phyloP scores from a whole-genome alignment of 352 stramenopile genomes.

The Labyrinthula sp. region DNA sequence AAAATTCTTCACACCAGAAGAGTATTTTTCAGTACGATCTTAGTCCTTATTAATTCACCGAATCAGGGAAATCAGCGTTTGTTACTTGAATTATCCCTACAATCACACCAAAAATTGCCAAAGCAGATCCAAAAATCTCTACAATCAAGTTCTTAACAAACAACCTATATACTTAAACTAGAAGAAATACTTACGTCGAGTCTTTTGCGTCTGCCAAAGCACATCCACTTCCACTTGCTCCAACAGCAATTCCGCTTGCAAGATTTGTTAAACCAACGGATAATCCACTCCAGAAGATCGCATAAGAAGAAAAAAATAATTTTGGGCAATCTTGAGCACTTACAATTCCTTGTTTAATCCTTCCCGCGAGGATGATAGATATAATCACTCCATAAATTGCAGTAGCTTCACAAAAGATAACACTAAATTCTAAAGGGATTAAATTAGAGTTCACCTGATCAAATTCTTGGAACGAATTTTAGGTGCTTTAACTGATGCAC shows the following conservation, averaged over 20 bases:
- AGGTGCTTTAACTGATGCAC: constrained; percentile 88
- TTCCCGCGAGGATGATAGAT: constrained; percentile 94
- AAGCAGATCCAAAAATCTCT: constrained; percentile 96
- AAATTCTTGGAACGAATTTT: constrained; percentile 97
- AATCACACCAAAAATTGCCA: constrained; percentile 96
- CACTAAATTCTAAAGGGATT: constrained; percentile 48
- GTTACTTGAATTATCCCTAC: constrained; percentile 96
- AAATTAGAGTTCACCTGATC: constrained; percentile 44
- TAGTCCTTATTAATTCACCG: constrained; percentile 72
- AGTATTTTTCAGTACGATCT: constrained; percentile 33
- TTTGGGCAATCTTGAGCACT: constrained; percentile 23
- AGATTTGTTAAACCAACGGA: constrained; percentile 96
- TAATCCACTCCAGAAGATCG: constrained; percentile 83
- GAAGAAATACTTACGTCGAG: no score
- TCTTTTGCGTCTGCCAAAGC: constrained; percentile 95
- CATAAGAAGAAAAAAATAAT: constrained; percentile 83
- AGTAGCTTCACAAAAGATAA: constrained; percentile 99
- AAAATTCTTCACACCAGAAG: constrained; percentile 12
- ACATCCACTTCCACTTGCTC: constrained; percentile 86
- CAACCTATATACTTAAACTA: no score
- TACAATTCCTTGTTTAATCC: constrained; percentile 50
- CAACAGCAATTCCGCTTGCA: constrained; percentile 76
- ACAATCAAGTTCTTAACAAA: constrained; percentile 98
- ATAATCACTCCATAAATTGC: constrained; percentile 99
- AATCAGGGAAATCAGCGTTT: constrained; percentile 68